These are phyloP conservation scores for Symbiodinium pilosum DNA, from an alignment of 73 alveolate genomes.

Conservation along the genomic window DNA sequence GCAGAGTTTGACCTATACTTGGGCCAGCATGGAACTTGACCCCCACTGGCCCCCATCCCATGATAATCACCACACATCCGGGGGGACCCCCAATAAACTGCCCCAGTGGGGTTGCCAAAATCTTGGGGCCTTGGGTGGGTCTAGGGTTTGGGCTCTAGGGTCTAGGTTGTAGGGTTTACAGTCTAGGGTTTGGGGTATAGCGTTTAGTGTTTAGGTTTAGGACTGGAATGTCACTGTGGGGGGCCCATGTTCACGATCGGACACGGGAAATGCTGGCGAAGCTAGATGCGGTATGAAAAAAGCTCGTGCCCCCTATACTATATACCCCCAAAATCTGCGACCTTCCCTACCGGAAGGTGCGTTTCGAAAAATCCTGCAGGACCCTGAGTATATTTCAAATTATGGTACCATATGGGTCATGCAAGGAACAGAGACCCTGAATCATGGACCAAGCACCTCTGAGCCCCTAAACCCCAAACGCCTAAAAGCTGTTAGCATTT, in stretches of 20 bases:
- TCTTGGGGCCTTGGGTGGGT: too few species aligned
- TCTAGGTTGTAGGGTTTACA: background rate
- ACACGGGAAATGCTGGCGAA: background rate
- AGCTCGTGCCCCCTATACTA: background rate
- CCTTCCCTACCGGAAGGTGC: background rate
- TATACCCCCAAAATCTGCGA: background rate
- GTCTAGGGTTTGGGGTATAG: background rate
- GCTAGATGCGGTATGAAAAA: background rate
- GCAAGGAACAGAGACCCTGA: too few species aligned
- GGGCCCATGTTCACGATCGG: background rate
- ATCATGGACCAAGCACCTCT: background rate
- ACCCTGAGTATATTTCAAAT: background rate
- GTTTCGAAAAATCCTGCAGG: too few species aligned
- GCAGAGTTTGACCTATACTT: too few species aligned
- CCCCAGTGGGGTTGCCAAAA: too few species aligned
- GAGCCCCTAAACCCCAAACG: background rate
- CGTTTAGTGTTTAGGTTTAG: background rate
- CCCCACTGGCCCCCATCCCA: too few species aligned
- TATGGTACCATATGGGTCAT: background rate
- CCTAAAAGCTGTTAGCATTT: too few species aligned
- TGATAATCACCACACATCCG: too few species aligned
- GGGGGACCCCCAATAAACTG: too few species aligned
- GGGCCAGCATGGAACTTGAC: too few species aligned
- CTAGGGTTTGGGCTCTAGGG: too few species aligned
- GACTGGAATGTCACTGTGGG: background rate